Evolutionary conservation across 768 basidiomycete species (phyloP), one percentile per base, ranked within the genome.

Genomic region (Leccinum ochraceum): DNA sequence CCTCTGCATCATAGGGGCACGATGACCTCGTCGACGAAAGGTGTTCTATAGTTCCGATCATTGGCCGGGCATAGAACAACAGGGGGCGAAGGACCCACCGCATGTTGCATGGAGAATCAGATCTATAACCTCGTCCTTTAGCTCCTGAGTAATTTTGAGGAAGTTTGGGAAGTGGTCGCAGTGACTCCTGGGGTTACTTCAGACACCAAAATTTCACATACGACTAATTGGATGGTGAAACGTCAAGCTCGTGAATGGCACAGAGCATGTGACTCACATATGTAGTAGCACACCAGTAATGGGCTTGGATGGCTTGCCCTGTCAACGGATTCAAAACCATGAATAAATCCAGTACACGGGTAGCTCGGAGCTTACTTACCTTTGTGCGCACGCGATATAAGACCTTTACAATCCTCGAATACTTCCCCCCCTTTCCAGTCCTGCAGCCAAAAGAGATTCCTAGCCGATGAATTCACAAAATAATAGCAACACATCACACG

Each of bases 371-470:
- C 60, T 37, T 65, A 57, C 60, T 50, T 30, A 69, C 73, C 66
- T 69, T 69, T 69, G 55, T 74, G 73, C 0, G 67, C 46, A 49
- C 28, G 11, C 0, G 62, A 73, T 7, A 68, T 30, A 0, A 6
- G 6, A 6, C 71, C 71, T 53, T 24, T 59, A 44, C 73, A 73
- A 6, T 69, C 64, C 24, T 17, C 16, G 22, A 75, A 64, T 34
- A 85, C 65, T 4, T 69, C 56, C 0, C 54, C 34, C 2, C 78
- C 75, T 0, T 78, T 66, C 58, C 78, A 81, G 0, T 74, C 61
- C 46, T 86, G 77, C 37, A 86, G 57, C 78, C 83, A 88, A 61
- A 87, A 87, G 7, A 87, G 71, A 17, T 72, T 68, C n/a, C 81
- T 78, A 0, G 71, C 69, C 0, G 62, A 20, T 50, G 85, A 82